Evolutionary conservation across 2,329 filamentous ascomycete genomes (phyloP).

Genomic region (Apiospora marii): DNA sequence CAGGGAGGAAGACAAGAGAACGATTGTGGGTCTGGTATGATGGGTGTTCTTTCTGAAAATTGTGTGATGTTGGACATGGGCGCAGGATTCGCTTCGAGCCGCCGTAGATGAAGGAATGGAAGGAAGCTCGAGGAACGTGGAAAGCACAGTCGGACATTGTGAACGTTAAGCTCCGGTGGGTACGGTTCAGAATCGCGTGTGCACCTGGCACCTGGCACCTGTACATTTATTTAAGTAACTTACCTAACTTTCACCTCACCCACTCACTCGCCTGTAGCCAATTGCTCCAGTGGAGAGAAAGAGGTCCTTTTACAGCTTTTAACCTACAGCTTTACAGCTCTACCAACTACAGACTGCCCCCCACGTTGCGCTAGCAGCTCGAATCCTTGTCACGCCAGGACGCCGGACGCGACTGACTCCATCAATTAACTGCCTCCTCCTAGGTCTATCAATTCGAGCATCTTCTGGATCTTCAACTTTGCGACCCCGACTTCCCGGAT

Average conservation of each 20-base stretch:
- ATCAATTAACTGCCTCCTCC: neutral
- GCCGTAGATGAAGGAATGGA: neutral
- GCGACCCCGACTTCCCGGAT: neutral
- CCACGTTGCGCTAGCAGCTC: constrained; percentile 11
- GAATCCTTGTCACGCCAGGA: constrained; percentile 12
- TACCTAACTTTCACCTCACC: neutral
- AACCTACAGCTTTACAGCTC: no score
- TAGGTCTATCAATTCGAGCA: neutral
- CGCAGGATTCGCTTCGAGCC: neutral
- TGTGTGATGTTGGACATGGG: neutral
- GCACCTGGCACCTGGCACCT: no score
- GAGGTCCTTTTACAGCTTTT: neutral
- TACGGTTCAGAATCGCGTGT: neutral
- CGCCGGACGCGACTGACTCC: neutral
- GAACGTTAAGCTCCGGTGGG: neutral
- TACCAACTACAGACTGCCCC: neutral
- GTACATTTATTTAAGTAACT: neutral
- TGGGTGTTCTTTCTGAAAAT: neutral
- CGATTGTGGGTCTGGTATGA: neutral
- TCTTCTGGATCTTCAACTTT: neutral
- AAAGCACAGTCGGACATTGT: constrained; percentile 5
- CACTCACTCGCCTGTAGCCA: neutral
- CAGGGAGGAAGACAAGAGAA: neutral
- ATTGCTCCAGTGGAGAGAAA: neutral
- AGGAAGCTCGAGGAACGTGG: constrained; percentile 3